Conservation (phyloP, 805 yeast genomes). For the Torulaspora quercuum region DNA sequence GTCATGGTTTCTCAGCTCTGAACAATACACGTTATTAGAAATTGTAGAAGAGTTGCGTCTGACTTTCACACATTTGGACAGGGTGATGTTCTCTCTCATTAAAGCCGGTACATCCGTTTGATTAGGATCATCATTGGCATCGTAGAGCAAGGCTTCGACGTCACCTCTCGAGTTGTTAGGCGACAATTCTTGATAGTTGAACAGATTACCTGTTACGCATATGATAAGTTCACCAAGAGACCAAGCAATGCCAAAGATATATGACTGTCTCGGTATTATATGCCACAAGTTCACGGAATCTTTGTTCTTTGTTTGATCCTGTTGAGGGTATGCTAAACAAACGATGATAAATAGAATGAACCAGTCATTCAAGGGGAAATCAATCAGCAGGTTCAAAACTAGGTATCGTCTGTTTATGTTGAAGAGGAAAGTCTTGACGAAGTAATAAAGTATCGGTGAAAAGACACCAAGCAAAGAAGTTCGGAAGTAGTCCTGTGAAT, state of each 20-base stretch:
- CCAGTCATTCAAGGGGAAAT: slow-evolving; percentile 37
- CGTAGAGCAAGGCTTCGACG: slow-evolving; percentile 5
- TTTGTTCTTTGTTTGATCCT: slow-evolving; percentile 8
- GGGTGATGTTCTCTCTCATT: slow-evolving; percentile 33
- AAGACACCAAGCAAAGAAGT: slow-evolving; percentile 37
- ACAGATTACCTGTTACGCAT: slow-evolving; percentile 27
- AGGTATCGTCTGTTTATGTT: slow-evolving; percentile 31
- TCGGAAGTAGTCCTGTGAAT: slow-evolving; percentile 40
- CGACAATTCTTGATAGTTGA: slow-evolving; percentile 25
- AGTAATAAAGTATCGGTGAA: slow-evolving; percentile 36
- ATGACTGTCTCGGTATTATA: slow-evolving; percentile 41
- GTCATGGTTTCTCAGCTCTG: slow-evolving; percentile 17
- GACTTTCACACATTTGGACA: slow-evolving; percentile 39
- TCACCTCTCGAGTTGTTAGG: not conserved
- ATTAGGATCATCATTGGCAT: slow-evolving; percentile 2
- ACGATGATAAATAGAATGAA: slow-evolving; percentile 37
- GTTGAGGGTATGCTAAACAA: slow-evolving; percentile 42
- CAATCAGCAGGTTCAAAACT: slow-evolving; percentile 32
- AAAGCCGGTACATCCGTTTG: slow-evolving; percentile 7
- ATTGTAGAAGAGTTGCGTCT: slow-evolving; percentile 37
- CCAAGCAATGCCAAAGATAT: slow-evolving; percentile 40
- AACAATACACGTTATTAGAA: slow-evolving; percentile 33
- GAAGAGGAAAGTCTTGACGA: slow-evolving; percentile 31
- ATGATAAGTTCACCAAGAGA: slow-evolving; percentile 36
- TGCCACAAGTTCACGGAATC: slow-evolving; percentile 32